Base-by-base conservation (phyloP, 257 asterid species). In the Misopates orontium region DNA sequence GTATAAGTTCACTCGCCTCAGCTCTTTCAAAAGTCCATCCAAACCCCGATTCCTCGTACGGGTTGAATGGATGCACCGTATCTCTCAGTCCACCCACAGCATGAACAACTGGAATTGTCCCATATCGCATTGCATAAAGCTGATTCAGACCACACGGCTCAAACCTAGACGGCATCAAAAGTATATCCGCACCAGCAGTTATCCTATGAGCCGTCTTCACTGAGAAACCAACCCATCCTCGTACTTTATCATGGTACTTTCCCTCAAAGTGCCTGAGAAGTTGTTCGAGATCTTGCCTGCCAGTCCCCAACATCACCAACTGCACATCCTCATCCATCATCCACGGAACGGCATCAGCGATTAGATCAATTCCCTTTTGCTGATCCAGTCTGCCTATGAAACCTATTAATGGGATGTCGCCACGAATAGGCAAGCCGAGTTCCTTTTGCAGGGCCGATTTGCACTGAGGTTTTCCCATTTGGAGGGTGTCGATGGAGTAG, bases 81-180 rank as follows among this genome's bases (percentile, higher is more conserved):
- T 90, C 99, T 75, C 88, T 90, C 7, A 94, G 78, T 10, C 99
- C 99, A 13, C 99, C 99, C 17, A 90, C 97, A 0, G 89, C 90
- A 54, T 94, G 99, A 56, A 94, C 99, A 0, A 94, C 99, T 0
- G 97, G 99, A 58, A 94, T 48, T 0, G 97, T 94, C 52, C 95
- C 99, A 10, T 94, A 94, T 22, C 74, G 67, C 99, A 90, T 94
- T 0, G 99, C 99, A 39, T 94, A 94, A 15, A 94, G 92, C 83
- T 94, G 99, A 66, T 94, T 94, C 68, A 94, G 82, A 64, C 99
- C 97, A 55, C 99, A 94, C 1, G 99, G 99, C 78, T 94, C 99
- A 41, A 90, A 94, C 53, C 97, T 84, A 1, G 99, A 94, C 0
- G 99, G 99, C 97, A 94, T 90, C 74, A 94, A 74, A 56, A 94